Base-by-base conservation (phyloP, 2,329 filamentous ascomycete species). In the Sporothrix curviconia region DNA sequence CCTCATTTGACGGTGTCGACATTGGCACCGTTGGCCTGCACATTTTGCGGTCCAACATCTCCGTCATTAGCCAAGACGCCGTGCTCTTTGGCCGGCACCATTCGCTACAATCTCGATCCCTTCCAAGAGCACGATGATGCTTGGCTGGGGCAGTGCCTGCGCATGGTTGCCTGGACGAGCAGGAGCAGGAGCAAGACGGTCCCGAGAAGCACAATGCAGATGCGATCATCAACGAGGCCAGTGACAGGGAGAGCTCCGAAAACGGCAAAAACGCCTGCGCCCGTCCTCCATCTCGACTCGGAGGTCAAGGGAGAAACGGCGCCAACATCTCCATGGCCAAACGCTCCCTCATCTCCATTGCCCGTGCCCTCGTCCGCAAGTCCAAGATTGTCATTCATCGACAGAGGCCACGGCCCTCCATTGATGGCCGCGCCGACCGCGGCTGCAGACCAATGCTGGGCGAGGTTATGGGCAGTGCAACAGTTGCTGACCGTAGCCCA, bases 21-120 rank as follows among this genome's bases (percentile, higher is more conserved):
- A 90, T 96, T 66, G 85, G 89, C 54, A 77, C 80, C 59, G 96
- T 97, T 62, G 94, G 94, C 7, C 81, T 97, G 14, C 87, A 89
- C 62, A 92, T 96, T 71, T 77, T 99, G 65, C 87, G 94, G 55
- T 88, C 95, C 72, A 87, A 89, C 50, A 95, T 99, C 66, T 96
- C 95, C 0, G 96, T 99, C 71, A 92, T 99, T 55, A 92, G 94
- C 28, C 94, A 99, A 74, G 94, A 99, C 69, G 92, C 92, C 0
- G 95, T 92, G 0, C 75, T 97, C 0, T 96, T n/a, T 96, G 72
- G 91, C 85, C 6, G 92, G 92, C 63, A 96, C 91, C 0, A 88
- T 96, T 61, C 83, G 92, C 60, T 91, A 79, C 69, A 99, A 99
- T 68, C 80, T 99, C n/a, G 94, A 99, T 70, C 94, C 94, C 0